Conservation (phyloP, 2,329 filamentous ascomycete species). For the Pyrenochaeta sp. region DNA sequence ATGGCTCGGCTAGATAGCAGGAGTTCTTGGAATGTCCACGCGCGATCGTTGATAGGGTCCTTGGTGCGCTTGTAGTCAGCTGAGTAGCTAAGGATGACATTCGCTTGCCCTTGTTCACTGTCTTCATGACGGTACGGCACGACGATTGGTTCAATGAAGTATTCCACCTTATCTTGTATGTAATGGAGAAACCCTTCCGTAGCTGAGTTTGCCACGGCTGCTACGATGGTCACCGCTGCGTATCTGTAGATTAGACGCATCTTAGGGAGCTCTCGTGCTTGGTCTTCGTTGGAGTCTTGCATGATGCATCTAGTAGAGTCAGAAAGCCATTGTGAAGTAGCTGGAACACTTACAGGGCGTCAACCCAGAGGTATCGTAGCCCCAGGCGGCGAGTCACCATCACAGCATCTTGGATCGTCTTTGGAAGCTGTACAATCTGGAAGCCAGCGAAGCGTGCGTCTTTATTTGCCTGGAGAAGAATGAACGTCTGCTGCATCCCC, state of each 20-base stretch:
- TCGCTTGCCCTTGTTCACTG: background rate
- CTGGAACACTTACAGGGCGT: slow-evolving; percentile 10
- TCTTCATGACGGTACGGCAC: slow-evolving; percentile 1
- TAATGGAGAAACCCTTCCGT: slow-evolving; percentile 15
- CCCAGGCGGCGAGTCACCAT: slow-evolving; percentile 12
- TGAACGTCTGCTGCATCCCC: slow-evolving; percentile 9
- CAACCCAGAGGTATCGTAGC: slow-evolving; percentile 18
- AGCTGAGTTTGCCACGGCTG: slow-evolving; percentile 10
- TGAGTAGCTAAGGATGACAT: slow-evolving; percentile 9
- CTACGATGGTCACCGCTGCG: slow-evolving; percentile 14
- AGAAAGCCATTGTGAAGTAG: background rate
- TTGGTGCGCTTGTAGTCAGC: slow-evolving; percentile 12
- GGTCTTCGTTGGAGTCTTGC: slow-evolving; percentile 13
- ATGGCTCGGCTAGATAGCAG: slow-evolving; percentile 11
- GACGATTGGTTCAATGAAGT: slow-evolving; percentile 13
- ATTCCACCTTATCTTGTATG: background rate
- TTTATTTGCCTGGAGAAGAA: slow-evolving; percentile 2
- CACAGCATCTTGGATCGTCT: slow-evolving; percentile 19
- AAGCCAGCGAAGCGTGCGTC: background rate
- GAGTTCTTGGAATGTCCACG: slow-evolving; percentile 21
- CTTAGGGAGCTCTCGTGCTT: slow-evolving; percentile 13
- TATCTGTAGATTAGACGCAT: slow-evolving; percentile 17
- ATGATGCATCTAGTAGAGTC: slow-evolving; percentile 12
- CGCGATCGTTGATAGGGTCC: slow-evolving; percentile 16
- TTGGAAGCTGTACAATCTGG: slow-evolving; percentile 5